Evolutionary conservation across 805 yeast species (phyloP).

Genomic region (Millerago galiae): DNA sequence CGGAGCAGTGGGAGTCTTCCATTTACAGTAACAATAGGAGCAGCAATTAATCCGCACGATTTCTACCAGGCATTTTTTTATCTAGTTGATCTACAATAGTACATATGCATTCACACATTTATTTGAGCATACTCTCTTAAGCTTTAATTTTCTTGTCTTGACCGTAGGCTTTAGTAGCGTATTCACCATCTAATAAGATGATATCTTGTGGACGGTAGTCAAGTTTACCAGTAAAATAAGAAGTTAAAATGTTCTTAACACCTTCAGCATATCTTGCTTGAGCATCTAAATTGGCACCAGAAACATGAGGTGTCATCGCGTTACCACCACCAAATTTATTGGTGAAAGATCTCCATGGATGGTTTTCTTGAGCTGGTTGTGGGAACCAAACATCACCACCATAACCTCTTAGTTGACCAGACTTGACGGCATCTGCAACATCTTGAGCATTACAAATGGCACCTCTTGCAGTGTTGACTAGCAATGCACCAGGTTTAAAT

Average conservation of each 20-base stretch:
- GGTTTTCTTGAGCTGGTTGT: conserved; percentile 76
- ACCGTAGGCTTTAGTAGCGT: conserved; percentile 72
- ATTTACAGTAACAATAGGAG: no score
- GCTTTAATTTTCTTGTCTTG: conserved; percentile 30
- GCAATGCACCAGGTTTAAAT: conserved; percentile 68
- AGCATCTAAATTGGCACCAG: conserved; percentile 78
- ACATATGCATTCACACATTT: no score
- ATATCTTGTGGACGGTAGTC: conserved; percentile 76
- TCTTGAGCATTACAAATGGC: conserved; percentile 70
- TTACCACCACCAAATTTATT: conserved; percentile 69
- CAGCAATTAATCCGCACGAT: background rate
- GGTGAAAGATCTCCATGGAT: conserved; percentile 69
- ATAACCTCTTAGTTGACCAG: conserved; percentile 69
- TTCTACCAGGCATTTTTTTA: no score
- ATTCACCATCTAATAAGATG: conserved; percentile 64
- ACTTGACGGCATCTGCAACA: conserved; percentile 63
- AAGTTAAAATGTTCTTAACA: conserved; percentile 54
- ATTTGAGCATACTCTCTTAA: no score
- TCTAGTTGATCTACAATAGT: background rate
- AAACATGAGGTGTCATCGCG: conserved; percentile 80
- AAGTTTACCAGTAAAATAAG: conserved; percentile 52
- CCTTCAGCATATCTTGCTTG: conserved; percentile 71
- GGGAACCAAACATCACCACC: conserved; percentile 85
- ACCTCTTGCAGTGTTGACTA: conserved; percentile 78
- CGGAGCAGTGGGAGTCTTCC: no score